Conservation (phyloP, 768 basidiomycete genomes). For the Lentinula sp. region DNA sequence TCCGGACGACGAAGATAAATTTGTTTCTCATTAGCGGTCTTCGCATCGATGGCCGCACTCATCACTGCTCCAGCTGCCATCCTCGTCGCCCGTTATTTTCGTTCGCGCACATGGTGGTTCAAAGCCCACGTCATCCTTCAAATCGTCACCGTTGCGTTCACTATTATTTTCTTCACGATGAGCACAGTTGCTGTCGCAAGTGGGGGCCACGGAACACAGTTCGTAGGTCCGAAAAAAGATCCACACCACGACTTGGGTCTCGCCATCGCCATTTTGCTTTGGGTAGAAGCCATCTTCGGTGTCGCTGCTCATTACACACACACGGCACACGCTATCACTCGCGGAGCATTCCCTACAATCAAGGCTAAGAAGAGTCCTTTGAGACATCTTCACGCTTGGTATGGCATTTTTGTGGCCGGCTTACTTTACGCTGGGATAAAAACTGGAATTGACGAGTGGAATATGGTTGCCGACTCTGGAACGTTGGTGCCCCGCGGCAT, state of each 20-base stretch:
- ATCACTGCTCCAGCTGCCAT: slow-evolving; percentile 13
- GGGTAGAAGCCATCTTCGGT: slow-evolving; percentile 11
- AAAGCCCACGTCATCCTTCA: slow-evolving; percentile 11
- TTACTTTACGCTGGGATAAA: slow-evolving; percentile 13
- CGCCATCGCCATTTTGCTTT: slow-evolving; percentile 10
- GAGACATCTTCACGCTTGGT: slow-evolving; percentile 11
- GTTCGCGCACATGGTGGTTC: slow-evolving; percentile 13
- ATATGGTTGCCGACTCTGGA: slow-evolving; percentile 8
- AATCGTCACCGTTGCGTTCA: slow-evolving; percentile 7
- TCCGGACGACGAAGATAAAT: not conserved
- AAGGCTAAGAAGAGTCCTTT: slow-evolving; percentile 11
- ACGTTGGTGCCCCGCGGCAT: slow-evolving; percentile 11
- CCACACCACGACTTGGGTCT: slow-evolving; percentile 15
- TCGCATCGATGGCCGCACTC: slow-evolving; percentile 9
- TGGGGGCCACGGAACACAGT: slow-evolving; percentile 10
- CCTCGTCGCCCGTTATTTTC: slow-evolving; percentile 14
- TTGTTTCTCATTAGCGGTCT: slow-evolving; percentile 4
- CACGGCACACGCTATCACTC: slow-evolving; percentile 5
- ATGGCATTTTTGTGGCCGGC: slow-evolving; percentile 11
- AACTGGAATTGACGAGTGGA: slow-evolving; percentile 15
- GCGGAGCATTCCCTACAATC: slow-evolving; percentile 9
- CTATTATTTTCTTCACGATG: slow-evolving; percentile 7
- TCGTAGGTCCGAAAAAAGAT: slow-evolving; percentile 9
- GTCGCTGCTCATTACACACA: slow-evolving; percentile 13
- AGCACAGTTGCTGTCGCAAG: slow-evolving; percentile 8